These are phyloP conservation scores for Graphium sp. DNA, from an alignment of 2,329 filamentous ascomycete genomes.

Conservation along the genomic window DNA sequence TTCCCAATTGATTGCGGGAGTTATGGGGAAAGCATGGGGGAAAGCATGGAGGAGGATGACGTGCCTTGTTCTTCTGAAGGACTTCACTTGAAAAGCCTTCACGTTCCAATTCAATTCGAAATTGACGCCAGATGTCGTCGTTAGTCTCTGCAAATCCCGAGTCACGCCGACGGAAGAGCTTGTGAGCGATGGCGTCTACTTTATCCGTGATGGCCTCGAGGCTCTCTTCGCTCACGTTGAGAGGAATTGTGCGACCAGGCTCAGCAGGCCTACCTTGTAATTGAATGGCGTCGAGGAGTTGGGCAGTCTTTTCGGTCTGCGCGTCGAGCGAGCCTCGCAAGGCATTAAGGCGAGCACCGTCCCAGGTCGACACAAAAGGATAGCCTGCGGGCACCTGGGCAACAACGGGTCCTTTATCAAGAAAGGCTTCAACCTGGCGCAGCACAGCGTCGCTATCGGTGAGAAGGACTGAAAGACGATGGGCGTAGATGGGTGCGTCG, in stretches of 20 bases:
- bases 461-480: conserved; percentile 32
- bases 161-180: conserved; percentile 26
- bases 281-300: conserved; percentile 41
- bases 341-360: conserved; percentile 20
- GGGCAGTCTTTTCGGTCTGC: conserved; percentile 34
- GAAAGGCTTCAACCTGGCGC: conserved; percentile 32
- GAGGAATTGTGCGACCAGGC: conserved; percentile 13
- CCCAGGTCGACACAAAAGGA: conserved; percentile 5
- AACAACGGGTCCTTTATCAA: conserved; percentile 21
- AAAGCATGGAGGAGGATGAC: conserved; percentile 8
- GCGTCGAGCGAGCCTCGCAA: conserved; percentile 28
- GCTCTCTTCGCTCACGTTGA: conserved; percentile 18
- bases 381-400: conserved; percentile 5
- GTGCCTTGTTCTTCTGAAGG: conserved; percentile 38
- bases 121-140: conserved; percentile 39
- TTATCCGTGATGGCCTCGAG: conserved; percentile 42
- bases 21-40: conserved; percentile 1
- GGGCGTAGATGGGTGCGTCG: conserved; percentile 22
- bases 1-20: neutral
- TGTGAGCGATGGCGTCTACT: conserved; percentile 37
- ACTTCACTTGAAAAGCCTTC: conserved; percentile 41
- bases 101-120: conserved; percentile 37
- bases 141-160: conserved; percentile 23
- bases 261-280: conserved; percentile 28
- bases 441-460: conserved; percentile 38